phyloP scores from a whole-genome alignment of 1,284 basidiomycete species.

The Fereydounia khargensis region DNA sequence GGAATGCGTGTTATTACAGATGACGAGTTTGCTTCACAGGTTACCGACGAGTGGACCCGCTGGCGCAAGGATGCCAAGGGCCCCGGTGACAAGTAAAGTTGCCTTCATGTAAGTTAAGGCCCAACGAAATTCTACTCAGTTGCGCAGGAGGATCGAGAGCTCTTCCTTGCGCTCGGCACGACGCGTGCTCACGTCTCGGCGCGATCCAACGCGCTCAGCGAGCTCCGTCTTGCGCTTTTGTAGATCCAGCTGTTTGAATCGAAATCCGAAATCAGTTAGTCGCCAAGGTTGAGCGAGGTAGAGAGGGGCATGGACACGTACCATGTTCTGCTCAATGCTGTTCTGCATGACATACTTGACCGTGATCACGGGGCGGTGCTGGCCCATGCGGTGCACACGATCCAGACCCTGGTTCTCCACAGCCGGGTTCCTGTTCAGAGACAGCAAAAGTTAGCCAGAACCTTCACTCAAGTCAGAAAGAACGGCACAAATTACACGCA shows the following conservation, averaged over 20 bases:
- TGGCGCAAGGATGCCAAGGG: slow-evolving; percentile 29
- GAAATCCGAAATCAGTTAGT: neutral
- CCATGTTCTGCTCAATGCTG: slow-evolving; percentile 56
- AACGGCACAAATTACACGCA: slow-evolving; percentile 56
- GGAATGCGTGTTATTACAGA: slow-evolving; percentile 56
- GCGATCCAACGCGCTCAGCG: slow-evolving; percentile 50
- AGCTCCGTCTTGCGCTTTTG: slow-evolving; percentile 53
- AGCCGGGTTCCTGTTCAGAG: slow-evolving; percentile 90
- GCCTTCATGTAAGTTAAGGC: too few species aligned
- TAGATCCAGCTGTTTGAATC: slow-evolving; percentile 18
- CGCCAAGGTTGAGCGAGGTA: neutral
- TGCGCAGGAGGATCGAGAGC: too few species aligned
- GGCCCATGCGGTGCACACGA: slow-evolving; percentile 52
- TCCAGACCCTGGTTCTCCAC: slow-evolving; percentile 66
- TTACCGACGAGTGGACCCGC: slow-evolving; percentile 28
- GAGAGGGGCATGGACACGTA: slow-evolving; percentile 3
- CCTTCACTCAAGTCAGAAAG: too few species aligned
- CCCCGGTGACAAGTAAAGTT: slow-evolving; percentile 1
- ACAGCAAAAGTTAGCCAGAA: too few species aligned
- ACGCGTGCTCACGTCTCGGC: too few species aligned
- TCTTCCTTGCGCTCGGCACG: too few species aligned
- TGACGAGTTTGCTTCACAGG: slow-evolving; percentile 47
- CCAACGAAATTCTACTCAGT: too few species aligned
- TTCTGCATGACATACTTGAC: slow-evolving; percentile 52
- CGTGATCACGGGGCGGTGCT: slow-evolving; percentile 46